Base-by-base conservation (phyloP, 1,284 basidiomycete species). In the Exobasidium rhododendri region DNA sequence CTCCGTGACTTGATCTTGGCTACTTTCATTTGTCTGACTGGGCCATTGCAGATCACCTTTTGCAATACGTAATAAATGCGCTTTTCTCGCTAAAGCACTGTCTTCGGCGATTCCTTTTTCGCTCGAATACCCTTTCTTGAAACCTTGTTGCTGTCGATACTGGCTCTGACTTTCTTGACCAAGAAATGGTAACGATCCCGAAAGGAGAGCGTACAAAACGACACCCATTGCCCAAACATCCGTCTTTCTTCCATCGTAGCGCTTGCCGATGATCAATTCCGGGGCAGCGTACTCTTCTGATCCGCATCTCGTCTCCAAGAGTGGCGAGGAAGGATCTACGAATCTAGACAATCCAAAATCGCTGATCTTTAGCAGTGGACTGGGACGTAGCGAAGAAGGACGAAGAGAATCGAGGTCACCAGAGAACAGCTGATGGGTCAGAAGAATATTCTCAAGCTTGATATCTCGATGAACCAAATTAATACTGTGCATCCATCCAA, bases 221-320 rank as follows among this genome's bases (percentile, higher is more conserved):
- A 89, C 88, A 30, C 88, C 88, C 26, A 90, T 82, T 0, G 88
- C 88, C 88, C 88, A 90, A 1, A 89, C 85, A 71, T 89, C 88
- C 59, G 91, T 91, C 82, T 92, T 93, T 80, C 94, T 91, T 0
- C 94, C 94, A 0, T 91, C 93, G 80, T 98, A 98, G 22, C 92
- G 88, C 78, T 92, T 92, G 40, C 96, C 94, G 75, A 97, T 87
- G 64, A 94, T 89, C 49, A 96, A 86, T 77, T 96, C 92, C 0
- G 92, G 92, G 5, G 91, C 91, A 0, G 92, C 91, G 78, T 94
- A 94, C 7, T 89, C 89, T 78, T 96, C 92, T 26, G 88, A 90
- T 2, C 92, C 92, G 78, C 92, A 96, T 0, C 92, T 86, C 1
- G 92, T 94, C 17, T 85, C 85, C n/a, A 94, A 83, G 28, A 88